Evolutionary conservation across 805 yeast genomes (phyloP), one percentile per base, ranked within the genome.

Genomic region (Ogataea methanolica): DNA sequence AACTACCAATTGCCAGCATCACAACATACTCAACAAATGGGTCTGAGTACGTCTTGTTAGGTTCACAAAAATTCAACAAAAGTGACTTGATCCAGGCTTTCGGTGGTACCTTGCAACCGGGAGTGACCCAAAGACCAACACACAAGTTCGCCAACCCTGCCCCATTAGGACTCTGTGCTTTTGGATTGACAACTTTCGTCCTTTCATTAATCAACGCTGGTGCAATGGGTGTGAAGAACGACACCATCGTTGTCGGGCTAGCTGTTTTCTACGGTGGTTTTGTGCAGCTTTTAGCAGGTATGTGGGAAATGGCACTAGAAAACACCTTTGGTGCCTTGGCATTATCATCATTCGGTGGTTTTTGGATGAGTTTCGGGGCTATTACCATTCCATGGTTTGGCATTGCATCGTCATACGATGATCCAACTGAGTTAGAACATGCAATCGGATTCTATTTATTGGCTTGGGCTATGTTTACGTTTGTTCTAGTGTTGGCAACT

Each of bases 31-130:
- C 46, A 33, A 43, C 34, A n/a, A 39, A 43, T 22, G 46, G 46
- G 6, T 43, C 46, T 3, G 46, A 43, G 12, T 82, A 79, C 60
- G 73, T 88, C 47, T 79, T 72, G 50, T 77, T 88, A 54, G 96
- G 96, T 4, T 74, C 80, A 56, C 82, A 84, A 51, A 82, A 77
- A 63, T 88, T 84, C 51, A 71, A 79, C 47, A 78, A 76, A 56
- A 62, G 72, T 44, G 91, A 85, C 44, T 71, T 85, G 47, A 67
- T 71, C 41, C 67, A 67, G 26, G 92, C 91, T 2, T 85, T 85
- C 53, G 96, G 96, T 65, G 96, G 96, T 82, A 75, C 85, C 19
- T 70, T 86, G 61, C 82, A 82, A 56, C 88, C 94, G 21, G 92
- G 88, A 72, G 39, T 72, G 45, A 65, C 79, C 23, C 73, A 76